Percentiles rank a stretch among this genome's conserved stretches.
phyloP scores from a whole-genome alignment of 805 yeast genomes.

The Spathaspora hagerdaliae region DNA sequence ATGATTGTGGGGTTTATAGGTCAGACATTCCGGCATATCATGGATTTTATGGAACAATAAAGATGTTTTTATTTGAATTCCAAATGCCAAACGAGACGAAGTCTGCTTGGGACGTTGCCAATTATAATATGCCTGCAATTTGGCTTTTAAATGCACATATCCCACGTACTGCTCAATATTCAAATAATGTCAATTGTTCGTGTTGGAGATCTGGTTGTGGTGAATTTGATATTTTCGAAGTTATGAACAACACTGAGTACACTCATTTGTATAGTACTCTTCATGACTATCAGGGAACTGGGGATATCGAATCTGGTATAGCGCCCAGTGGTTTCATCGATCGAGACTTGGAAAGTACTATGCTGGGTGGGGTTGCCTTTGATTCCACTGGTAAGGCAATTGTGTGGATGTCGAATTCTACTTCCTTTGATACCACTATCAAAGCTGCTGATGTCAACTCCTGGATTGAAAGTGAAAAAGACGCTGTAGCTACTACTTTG shows the following conservation, averaged over 20 bases:
- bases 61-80: conserved; percentile 72
- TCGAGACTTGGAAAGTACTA: conserved; percentile 47
- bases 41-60: conserved; percentile 63
- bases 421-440: conserved; percentile 46
- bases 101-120: conserved; percentile 19
- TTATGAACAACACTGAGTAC: conserved; percentile 55
- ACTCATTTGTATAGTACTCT: conserved; percentile 58
- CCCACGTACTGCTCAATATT: conserved; percentile 73
- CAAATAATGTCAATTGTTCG: conserved; percentile 57
- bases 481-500: conserved; percentile 1
- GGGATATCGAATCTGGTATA: conserved; percentile 57
- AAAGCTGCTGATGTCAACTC: conserved; percentile 37
- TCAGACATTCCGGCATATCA: conserved; percentile 70
- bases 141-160: conserved; percentile 73
- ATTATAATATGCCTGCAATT: conserved; percentile 68
- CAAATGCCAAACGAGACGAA: conserved; percentile 57
- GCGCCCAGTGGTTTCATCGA: conserved; percentile 51
- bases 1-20: conserved; percentile 75
- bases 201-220: conserved; percentile 81
- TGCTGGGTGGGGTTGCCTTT: conserved; percentile 72
- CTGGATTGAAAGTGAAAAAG: conserved; percentile 41
- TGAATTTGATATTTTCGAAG: conserved; percentile 74
- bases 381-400: conserved; percentile 56
- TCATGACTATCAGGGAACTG: conserved; percentile 75
- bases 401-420: conserved; percentile 56